A percentile compares a stretch with the other conserved stretches of the same genome.
Conservation (phyloP, 768 basidiomycete species). For the Podaxis sp. region DNA sequence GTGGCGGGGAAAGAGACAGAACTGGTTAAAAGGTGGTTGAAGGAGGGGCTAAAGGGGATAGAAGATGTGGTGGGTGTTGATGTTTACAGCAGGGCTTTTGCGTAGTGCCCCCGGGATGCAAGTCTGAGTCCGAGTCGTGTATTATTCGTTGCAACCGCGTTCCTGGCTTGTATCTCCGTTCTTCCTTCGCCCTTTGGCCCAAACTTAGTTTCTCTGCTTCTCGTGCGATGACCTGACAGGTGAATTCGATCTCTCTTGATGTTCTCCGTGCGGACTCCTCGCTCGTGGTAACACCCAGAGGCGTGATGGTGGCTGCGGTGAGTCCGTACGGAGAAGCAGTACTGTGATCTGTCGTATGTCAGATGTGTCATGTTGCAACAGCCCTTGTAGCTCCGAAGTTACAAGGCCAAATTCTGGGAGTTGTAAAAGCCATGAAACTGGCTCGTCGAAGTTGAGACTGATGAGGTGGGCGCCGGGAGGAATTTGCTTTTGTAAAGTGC, state of each 20-base stretch:
- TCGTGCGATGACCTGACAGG: too few relatives aligned
- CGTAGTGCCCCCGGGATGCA: slow-evolving; percentile 25
- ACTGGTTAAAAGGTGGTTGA: slow-evolving; percentile 69
- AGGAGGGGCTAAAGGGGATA: slow-evolving; percentile 48
- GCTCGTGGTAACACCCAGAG: neutral
- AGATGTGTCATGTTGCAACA: neutral
- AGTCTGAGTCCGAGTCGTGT: neutral
- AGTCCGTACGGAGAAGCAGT: neutral
- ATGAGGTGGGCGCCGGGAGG: neutral
- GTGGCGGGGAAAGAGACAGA: slow-evolving; percentile 79
- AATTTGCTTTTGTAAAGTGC: too few relatives aligned
- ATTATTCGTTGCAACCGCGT: neutral
- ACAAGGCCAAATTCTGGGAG: neutral
- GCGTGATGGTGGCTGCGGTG: neutral
- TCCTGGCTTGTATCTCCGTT: neutral
- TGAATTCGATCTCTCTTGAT: too few relatives aligned
- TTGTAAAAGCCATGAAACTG: neutral
- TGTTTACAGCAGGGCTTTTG: slow-evolving; percentile 63
- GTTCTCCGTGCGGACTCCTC: neutral
- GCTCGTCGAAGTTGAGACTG: neutral
- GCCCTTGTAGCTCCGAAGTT: neutral
- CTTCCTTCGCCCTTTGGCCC: neutral
- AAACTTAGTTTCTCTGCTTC: neutral
- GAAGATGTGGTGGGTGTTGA: slow-evolving; percentile 61
- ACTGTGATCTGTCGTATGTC: neutral